phyloP scores from a whole-genome alignment of 371 early-diverging fungal genomes.

The Haplosporangium sp. region DNA sequence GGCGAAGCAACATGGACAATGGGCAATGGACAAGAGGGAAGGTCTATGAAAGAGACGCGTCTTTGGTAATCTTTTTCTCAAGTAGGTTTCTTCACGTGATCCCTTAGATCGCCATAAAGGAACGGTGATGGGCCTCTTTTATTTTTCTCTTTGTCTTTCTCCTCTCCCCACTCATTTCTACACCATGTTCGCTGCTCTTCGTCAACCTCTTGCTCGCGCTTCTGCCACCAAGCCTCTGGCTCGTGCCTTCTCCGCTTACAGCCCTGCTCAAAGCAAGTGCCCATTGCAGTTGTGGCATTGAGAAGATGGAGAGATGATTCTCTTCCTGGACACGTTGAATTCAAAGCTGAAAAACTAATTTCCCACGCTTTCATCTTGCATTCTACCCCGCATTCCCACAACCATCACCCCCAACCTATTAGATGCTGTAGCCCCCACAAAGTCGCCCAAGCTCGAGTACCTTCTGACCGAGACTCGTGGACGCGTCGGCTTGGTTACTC shows the following conservation, averaged over 20 bases:
- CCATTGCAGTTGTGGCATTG: background rate
- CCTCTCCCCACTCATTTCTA: constrained; percentile 9
- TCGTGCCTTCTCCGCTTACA: constrained; percentile 46
- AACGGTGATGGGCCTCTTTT: background rate
- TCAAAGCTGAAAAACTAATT: constrained; percentile 18
- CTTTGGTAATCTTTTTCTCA: too few species aligned
- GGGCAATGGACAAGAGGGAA: too few species aligned
- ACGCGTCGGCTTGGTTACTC: constrained; percentile 88
- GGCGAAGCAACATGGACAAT: too few species aligned
- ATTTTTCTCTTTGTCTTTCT: constrained; percentile 2
- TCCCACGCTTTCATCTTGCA: constrained; percentile 24
- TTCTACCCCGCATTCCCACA: background rate
- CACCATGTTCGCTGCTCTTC: constrained; percentile 52
- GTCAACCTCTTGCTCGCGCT: constrained; percentile 55
- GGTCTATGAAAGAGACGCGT: too few species aligned
- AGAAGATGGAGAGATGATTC: background rate
- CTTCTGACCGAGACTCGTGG: constrained; percentile 85
- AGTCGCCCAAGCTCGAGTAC: constrained; percentile 63
- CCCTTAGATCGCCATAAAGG: background rate
- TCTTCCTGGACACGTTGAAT: background rate
- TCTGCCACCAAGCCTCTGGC: constrained; percentile 38
- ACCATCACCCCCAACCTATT: background rate
- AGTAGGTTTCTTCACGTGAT: background rate
- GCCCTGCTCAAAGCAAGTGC: constrained; percentile 47
- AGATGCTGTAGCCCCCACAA: constrained; percentile 56